Conservation (phyloP, 108 stramenopile genomes). For the Pseudonitzschia multiseries region DNA sequence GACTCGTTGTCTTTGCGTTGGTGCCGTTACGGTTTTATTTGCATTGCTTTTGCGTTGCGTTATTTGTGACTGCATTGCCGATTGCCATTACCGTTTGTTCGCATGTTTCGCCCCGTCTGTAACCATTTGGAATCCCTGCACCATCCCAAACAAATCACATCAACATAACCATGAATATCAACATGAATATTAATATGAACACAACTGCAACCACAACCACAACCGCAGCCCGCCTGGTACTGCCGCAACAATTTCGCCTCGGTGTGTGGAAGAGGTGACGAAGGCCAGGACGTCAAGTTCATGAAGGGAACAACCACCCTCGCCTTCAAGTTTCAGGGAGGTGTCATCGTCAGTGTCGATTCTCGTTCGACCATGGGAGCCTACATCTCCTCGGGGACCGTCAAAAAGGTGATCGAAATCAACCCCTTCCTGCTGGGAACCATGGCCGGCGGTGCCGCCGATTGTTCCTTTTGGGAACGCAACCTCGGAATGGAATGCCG, state of each 20-base stretch:
- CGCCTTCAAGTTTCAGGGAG: conserved; percentile 97
- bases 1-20: not conserved
- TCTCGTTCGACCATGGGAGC: conserved; percentile 98
- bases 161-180: too few relatives aligned
- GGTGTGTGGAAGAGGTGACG: conserved; percentile 80
- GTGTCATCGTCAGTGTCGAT: conserved; percentile 95
- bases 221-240: conserved; percentile 73
- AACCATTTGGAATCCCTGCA: too few relatives aligned
- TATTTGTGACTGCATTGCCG: too few relatives aligned
- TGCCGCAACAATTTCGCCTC: conserved; percentile 88
- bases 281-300: conserved; percentile 82
- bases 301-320: conserved; percentile 99
- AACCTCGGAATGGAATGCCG: conserved; percentile 98
- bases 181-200: too few relatives aligned
- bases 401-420: conserved; percentile 99
- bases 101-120: not conserved
- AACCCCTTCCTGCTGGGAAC: conserved; percentile 99
- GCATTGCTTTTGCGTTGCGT: too few relatives aligned
- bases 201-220: too few relatives aligned
- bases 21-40: not conserved
- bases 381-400: conserved; percentile 95
- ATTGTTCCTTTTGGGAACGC: conserved; percentile 99
- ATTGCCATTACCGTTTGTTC: not conserved
- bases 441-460: conserved; percentile 99
- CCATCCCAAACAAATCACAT: too few relatives aligned